A percentile compares a stretch with the other conserved stretches of the same genome.
These are phyloP conservation scores for Trametes sp. DNA, from an alignment of 1,284 basidiomycete species.

Conservation along the genomic window DNA sequence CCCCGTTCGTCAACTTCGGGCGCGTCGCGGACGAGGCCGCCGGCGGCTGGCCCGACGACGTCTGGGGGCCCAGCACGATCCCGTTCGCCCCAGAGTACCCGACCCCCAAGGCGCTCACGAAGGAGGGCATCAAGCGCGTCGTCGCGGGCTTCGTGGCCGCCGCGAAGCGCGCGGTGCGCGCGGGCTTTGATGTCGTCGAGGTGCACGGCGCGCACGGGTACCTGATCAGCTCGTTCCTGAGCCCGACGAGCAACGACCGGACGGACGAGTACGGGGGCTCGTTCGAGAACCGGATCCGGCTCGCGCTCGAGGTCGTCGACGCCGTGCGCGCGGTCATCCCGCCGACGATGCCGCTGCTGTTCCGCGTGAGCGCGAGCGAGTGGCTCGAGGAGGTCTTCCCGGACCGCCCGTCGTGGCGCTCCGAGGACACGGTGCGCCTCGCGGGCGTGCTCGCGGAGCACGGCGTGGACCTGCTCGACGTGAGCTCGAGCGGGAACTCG, in stretches of 20 bases:
- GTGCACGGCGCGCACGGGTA: conserved; percentile 51
- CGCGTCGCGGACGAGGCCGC: conserved; percentile 47
- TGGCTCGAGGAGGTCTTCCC: conserved; percentile 58
- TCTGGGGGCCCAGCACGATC: conserved; percentile 57
- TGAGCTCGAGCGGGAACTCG: conserved; percentile 55
- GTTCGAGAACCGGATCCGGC: conserved; percentile 59
- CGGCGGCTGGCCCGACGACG: conserved; percentile 71
- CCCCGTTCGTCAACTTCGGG: conserved; percentile 61
- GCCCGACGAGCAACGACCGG: conserved; percentile 62
- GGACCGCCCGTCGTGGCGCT: conserved; percentile 55
- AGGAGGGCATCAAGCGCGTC: conserved; percentile 62
- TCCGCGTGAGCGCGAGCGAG: conserved; percentile 61
- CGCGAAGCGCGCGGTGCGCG: conserved; percentile 61
- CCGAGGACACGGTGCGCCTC: conserved; percentile 60
- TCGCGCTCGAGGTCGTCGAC: conserved; percentile 57
- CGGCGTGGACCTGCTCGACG: conserved; percentile 61
- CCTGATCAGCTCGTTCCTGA: conserved; percentile 53
- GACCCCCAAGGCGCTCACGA: conserved; percentile 61
- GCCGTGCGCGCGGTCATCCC: conserved; percentile 60
- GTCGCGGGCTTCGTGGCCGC: conserved; percentile 66
- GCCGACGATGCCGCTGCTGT: conserved; percentile 68
- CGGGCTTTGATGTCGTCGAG: conserved; percentile 52
- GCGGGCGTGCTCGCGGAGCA: conserved; percentile 53
- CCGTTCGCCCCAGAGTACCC: conserved; percentile 58
- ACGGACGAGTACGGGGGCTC: conserved; percentile 68